Percentiles rank a stretch among this genome's conserved stretches.
phyloP scores from a whole-genome alignment of 2,329 filamentous ascomycete genomes.

The Microsporum canis region DNA sequence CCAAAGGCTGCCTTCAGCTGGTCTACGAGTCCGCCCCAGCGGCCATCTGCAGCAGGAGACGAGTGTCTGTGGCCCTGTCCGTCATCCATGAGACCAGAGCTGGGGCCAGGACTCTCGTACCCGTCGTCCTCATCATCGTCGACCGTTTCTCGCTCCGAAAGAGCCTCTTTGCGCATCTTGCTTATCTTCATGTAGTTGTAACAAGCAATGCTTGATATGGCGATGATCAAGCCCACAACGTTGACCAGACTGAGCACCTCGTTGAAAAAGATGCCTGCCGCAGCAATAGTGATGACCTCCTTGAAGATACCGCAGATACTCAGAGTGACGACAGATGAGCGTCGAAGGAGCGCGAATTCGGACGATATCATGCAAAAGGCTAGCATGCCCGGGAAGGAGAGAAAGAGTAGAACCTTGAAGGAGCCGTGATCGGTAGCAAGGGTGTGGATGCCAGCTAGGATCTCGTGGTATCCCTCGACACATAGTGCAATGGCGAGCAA shows the following conservation, averaged over 20 bases:
- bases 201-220: slow-evolving; percentile 69
- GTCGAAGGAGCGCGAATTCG: slow-evolving; percentile 88
- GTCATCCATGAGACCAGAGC: not conserved
- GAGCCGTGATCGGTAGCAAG: slow-evolving; percentile 59
- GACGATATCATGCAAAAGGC: slow-evolving; percentile 95
- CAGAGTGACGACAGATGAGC: slow-evolving; percentile 88
- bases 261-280: slow-evolving; percentile 76
- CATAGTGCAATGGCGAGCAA: slow-evolving; percentile 71
- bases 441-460: slow-evolving; percentile 53
- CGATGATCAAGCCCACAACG: slow-evolving; percentile 73
- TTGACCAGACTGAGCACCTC: slow-evolving; percentile 83
- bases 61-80: not conserved
- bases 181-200: slow-evolving; percentile 94
- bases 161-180: slow-evolving; percentile 73
- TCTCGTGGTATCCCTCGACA: slow-evolving; percentile 64
- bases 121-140: not conserved
- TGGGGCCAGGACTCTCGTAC: not conserved
- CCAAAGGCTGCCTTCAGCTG: not conserved
- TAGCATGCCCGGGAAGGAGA: slow-evolving; percentile 80
- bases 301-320: slow-evolving; percentile 98
- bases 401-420: slow-evolving; percentile 54
- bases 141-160: slow-evolving; percentile 24
- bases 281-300: slow-evolving; percentile 89
- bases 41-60: not conserved
- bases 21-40: not conserved